A percentile compares a stretch with the other conserved stretches of the same genome.
These are phyloP conservation scores for Luffa aegyptiaca DNA, from an alignment of 306 rosid genomes.

Conservation along the genomic window DNA sequence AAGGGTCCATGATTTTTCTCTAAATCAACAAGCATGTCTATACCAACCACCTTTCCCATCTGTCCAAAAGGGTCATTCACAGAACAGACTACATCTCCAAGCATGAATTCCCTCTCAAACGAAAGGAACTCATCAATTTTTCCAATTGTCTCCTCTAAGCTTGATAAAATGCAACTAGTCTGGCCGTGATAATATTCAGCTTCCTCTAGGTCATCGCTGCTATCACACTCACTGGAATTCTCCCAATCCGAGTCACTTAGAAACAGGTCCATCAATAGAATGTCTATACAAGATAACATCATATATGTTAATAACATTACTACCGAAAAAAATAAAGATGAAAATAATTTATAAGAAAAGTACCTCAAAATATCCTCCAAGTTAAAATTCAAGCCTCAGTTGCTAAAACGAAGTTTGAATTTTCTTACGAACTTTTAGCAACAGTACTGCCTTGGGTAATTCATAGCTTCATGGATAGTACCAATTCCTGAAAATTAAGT, in stretches of 20 bases:
- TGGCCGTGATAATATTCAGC: conserved; percentile 58
- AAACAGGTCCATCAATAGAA: conserved; percentile 46
- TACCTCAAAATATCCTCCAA: conserved; percentile 1
- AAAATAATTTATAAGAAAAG: conserved; percentile 8
- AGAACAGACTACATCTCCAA: conserved; percentile 70
- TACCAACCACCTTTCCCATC: conserved; percentile 70
- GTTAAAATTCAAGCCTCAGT: conserved; percentile 3
- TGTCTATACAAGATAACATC: conserved; percentile 29
- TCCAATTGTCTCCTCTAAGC: conserved; percentile 86
- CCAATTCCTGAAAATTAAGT: neutral
- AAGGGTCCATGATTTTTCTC: conserved; percentile 53
- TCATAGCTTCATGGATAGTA: neutral
- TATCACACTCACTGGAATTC: conserved; percentile 60
- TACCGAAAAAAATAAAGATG: conserved; percentile 5
- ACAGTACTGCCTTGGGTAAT: neutral
- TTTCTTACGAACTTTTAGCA: neutral
- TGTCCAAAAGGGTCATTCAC: conserved; percentile 69
- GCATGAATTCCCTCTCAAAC: conserved; percentile 63
- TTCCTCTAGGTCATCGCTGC: conserved; percentile 76
- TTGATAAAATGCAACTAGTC: conserved; percentile 73
- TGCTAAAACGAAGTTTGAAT: neutral
- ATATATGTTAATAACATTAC: neutral
- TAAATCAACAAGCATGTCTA: conserved; percentile 65
- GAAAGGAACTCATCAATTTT: conserved; percentile 86
- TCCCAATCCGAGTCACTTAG: conserved; percentile 78